Evolutionary conservation across 495 filamentous ascomycete species (phyloP).

Genomic region (Penicillium pancosmium): DNA sequence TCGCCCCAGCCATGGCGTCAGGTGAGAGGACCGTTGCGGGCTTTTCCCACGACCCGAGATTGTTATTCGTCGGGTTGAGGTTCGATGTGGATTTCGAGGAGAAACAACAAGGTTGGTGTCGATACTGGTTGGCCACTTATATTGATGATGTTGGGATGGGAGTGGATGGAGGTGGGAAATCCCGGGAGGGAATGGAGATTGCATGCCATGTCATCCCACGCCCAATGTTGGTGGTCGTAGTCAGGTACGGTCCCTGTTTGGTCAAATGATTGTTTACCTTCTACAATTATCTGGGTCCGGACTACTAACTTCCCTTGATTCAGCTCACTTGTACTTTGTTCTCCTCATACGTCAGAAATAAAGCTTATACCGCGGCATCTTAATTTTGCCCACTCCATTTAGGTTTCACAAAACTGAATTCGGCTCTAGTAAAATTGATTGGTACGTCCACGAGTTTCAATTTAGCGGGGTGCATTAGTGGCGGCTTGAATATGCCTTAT

Average conservation of each 20-base stretch:
- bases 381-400: neutral
- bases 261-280: neutral
- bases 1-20: slow-evolving; percentile 1
- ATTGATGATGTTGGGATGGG: neutral
- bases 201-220: slow-evolving; percentile 1
- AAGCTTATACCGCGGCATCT: neutral
- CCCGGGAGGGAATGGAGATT: neutral
- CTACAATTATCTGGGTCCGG: neutral
- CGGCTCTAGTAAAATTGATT: neutral
- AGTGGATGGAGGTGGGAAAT: neutral
- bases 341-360: neutral
- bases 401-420: neutral
- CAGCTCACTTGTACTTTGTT: neutral
- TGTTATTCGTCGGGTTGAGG: slow-evolving; percentile 19
- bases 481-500: neutral
- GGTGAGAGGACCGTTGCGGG: slow-evolving; percentile 13
- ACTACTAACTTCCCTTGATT: neutral
- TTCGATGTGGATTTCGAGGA: neutral
- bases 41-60: slow-evolving; percentile 23
- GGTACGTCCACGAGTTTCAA: neutral
- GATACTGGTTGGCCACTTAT: no score
- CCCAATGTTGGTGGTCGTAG: neutral
- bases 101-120: neutral
- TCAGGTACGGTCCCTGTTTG: neutral
- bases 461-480: slow-evolving; percentile 1